Evolutionary conservation across 495 filamentous ascomycete species (phyloP).

Genomic region (Talaromyces nanjingensis): DNA sequence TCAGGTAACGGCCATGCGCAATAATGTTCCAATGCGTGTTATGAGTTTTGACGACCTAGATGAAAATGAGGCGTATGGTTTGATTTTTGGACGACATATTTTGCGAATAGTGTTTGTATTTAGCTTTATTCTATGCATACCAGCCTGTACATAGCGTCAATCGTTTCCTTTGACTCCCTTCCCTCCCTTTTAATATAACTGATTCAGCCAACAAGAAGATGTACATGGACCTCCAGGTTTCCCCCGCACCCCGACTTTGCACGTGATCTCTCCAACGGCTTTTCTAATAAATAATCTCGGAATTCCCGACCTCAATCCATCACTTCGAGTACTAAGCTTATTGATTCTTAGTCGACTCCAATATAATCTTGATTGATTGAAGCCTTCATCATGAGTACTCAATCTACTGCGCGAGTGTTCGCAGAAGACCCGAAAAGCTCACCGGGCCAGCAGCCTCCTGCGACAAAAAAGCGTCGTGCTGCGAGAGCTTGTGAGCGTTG

Average conservation of each 20-base stretch:
- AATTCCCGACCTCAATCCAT: background rate
- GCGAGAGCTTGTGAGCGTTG: slow-evolving; percentile 36
- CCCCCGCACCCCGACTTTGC: background rate
- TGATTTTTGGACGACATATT: background rate
- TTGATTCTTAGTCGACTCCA: background rate
- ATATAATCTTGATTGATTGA: background rate
- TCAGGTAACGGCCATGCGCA: background rate
- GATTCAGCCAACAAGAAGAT: background rate
- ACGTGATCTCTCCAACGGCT: background rate
- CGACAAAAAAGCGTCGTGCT: slow-evolving; percentile 26
- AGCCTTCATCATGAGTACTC: background rate
- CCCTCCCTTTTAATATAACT: too few relatives aligned
- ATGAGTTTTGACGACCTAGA: background rate
- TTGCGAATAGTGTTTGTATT: background rate
- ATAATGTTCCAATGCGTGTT: background rate
- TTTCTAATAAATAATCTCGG: background rate
- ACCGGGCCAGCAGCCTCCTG: background rate
- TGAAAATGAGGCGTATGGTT: background rate
- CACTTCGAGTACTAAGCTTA: background rate
- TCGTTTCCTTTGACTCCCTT: too few relatives aligned
- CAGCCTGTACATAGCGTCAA: background rate
- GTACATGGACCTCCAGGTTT: background rate
- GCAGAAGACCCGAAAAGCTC: background rate
- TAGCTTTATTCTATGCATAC: background rate
- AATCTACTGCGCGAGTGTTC: background rate